Percentiles rank a stretch among this genome's conserved stretches.
These are phyloP conservation scores for Fonsecaea erecta DNA, from an alignment of 2,329 filamentous ascomycete genomes.

Conservation along the genomic window DNA sequence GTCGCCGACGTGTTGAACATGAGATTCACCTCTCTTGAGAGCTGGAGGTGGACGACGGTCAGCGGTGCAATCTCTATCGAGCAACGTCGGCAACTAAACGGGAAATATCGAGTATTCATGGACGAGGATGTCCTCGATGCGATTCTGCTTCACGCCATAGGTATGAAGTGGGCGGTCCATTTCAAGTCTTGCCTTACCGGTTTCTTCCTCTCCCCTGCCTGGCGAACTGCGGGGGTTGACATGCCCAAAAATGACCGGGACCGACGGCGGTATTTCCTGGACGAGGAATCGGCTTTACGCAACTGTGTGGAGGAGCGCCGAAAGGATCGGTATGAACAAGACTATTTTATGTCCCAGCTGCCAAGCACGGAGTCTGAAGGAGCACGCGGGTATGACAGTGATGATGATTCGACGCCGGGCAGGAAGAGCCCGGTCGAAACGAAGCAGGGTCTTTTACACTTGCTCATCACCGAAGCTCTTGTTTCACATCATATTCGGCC, in stretches of 20 bases:
- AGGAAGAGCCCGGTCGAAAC: slow-evolving; percentile 53
- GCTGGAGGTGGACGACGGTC: slow-evolving; percentile 57
- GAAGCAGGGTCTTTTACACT: slow-evolving; percentile 63
- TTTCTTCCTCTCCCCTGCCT: slow-evolving; percentile 48
- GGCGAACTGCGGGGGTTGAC: slow-evolving; percentile 45
- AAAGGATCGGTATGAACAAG: slow-evolving; percentile 46
- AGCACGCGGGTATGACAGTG: slow-evolving; percentile 48
- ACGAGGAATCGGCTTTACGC: slow-evolving; percentile 27
- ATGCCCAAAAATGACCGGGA: slow-evolving; percentile 47
- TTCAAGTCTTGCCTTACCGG: slow-evolving; percentile 50
- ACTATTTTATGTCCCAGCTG: slow-evolving; percentile 63
- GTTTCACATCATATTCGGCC: slow-evolving; percentile 44
- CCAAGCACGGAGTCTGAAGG: slow-evolving; percentile 49
- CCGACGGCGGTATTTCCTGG: slow-evolving; percentile 54
- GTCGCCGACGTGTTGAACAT: slow-evolving; percentile 64
- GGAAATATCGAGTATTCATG: slow-evolving; percentile 64
- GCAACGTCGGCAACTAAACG: slow-evolving; percentile 60
- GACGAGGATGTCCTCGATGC: slow-evolving; percentile 63
- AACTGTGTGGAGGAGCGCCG: slow-evolving; percentile 42
- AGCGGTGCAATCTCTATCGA: slow-evolving; percentile 49
- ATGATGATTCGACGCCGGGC: slow-evolving; percentile 31
- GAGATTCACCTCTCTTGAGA: slow-evolving; percentile 56
- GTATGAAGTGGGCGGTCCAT: slow-evolving; percentile 56
- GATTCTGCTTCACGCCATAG: slow-evolving; percentile 60
- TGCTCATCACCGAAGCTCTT: slow-evolving; percentile 61